A percentile compares a stretch with the other conserved stretches of the same genome.
Evolutionary conservation across 1,139 yeast species (phyloP).

Genomic region (Ashbya aceris): DNA sequence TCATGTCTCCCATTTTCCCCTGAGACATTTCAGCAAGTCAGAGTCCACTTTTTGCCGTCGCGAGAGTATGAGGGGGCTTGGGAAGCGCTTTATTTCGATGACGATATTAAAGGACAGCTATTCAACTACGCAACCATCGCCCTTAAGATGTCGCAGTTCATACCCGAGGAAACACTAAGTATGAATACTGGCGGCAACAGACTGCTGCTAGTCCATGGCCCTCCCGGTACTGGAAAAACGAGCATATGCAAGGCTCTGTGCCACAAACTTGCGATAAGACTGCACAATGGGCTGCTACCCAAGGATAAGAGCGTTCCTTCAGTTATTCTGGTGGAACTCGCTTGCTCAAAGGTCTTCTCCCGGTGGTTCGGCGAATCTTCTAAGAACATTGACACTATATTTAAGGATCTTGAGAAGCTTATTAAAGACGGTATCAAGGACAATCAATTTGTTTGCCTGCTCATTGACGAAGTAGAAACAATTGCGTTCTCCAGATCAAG

Average conservation of each 20-base stretch:
- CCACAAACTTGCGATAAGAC: slow-evolving; percentile 30
- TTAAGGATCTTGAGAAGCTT: slow-evolving; percentile 26
- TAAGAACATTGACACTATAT: slow-evolving; percentile 30
- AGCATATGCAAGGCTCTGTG: slow-evolving; percentile 38
- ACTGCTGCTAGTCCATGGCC: slow-evolving; percentile 34
- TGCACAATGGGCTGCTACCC: slow-evolving; percentile 11
- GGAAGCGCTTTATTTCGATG: slow-evolving; percentile 28
- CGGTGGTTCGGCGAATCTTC: slow-evolving; percentile 37
- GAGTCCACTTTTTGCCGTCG: slow-evolving; percentile 23
- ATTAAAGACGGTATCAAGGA: slow-evolving; percentile 14
- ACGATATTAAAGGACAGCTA: slow-evolving; percentile 22
- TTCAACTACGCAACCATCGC: slow-evolving; percentile 27
- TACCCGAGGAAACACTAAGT: slow-evolving; percentile 3
- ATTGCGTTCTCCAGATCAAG: slow-evolving; percentile 32
- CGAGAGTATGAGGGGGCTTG: slow-evolving; percentile 25
- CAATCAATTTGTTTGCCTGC: slow-evolving; percentile 23
- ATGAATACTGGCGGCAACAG: slow-evolving; percentile 19
- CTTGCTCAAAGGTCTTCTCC: slow-evolving; percentile 34
- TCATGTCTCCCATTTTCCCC: slow-evolving; percentile 14
- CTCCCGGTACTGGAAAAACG: slow-evolving; percentile 48
- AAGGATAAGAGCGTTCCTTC: slow-evolving; percentile 8
- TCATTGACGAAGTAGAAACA: slow-evolving; percentile 36
- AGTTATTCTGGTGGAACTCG: slow-evolving; percentile 30
- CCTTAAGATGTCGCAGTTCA: slow-evolving; percentile 15
- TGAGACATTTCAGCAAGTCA: slow-evolving; percentile 15